These are phyloP conservation scores for Apiospora marii DNA, from an alignment of 2,329 filamentous ascomycete genomes.

Conservation along the genomic window DNA sequence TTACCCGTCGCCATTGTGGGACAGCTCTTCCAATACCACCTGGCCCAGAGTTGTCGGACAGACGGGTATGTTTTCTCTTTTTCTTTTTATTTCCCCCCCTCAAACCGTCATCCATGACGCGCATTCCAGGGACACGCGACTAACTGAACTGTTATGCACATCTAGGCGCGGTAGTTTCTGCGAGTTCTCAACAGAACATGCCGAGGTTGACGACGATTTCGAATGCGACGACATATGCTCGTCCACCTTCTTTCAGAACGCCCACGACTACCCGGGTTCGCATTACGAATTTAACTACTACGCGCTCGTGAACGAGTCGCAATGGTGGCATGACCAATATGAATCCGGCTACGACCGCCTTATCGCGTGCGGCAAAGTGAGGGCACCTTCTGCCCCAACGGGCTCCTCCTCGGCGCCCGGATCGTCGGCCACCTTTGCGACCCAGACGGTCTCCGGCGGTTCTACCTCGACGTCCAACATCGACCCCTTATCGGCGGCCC, in stretches of 20 bases:
- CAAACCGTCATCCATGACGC: not conserved
- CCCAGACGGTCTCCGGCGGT: not conserved
- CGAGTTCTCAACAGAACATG: not conserved
- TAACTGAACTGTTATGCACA: not conserved
- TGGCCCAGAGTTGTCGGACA: not conserved
- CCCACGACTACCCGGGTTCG: constrained; percentile 1
- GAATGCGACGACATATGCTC: constrained; percentile 20
- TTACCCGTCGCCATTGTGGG: constrained; percentile 2
- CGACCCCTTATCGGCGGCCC: constrained; percentile 7
- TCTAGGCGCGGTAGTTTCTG: constrained; percentile 13
- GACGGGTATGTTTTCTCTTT: not conserved
- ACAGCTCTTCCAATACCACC: constrained; percentile 4
- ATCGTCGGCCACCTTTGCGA: not conserved
- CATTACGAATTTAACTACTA: not conserved
- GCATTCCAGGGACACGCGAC: not conserved
- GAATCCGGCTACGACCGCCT: constrained; percentile 14
- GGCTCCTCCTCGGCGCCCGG: not conserved
- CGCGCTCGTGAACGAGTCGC: not conserved
- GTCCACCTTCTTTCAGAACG: constrained; percentile 19
- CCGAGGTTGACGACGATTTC: constrained; percentile 1
- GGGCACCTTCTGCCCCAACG: not conserved
- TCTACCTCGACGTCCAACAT: constrained; percentile 5
- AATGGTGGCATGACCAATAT: constrained; percentile 19
- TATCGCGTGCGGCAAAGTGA: constrained; percentile 10
- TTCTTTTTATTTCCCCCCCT: too few relatives aligned